A percentile compares a stretch with the other conserved stretches of the same genome.
These are phyloP conservation scores for Xanthoconium stramineum DNA, from an alignment of 768 basidiomycete genomes.

Conservation along the genomic window DNA sequence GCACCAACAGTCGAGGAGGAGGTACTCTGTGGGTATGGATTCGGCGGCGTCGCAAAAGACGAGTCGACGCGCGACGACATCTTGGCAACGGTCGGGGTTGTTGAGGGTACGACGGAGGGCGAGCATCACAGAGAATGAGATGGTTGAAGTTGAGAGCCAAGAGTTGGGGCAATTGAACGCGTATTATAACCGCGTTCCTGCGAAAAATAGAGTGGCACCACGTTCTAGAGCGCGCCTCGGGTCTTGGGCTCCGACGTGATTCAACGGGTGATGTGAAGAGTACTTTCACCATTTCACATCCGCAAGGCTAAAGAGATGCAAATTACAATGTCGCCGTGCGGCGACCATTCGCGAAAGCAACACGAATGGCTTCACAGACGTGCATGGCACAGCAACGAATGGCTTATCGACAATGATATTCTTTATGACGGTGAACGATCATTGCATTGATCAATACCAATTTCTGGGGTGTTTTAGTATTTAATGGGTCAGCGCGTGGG, in stretches of 20 bases:
- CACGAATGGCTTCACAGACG: too few species aligned
- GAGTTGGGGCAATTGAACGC: neutral
- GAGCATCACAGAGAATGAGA: constrained; percentile 4
- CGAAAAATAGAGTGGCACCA: neutral
- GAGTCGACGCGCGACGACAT: constrained; percentile 15
- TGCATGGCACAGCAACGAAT: too few species aligned
- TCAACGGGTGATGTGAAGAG: neutral
- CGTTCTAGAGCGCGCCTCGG: neutral
- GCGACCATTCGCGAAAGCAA: too few species aligned
- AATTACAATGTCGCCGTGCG: too few species aligned
- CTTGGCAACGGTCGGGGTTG: constrained; percentile 1
- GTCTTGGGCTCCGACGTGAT: neutral
- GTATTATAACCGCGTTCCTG: too few species aligned
- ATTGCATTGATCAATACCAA: too few species aligned
- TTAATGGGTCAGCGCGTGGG: too few species aligned
- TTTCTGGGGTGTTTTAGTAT: too few species aligned
- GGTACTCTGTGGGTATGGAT: constrained; percentile 3
- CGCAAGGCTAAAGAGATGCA: neutral
- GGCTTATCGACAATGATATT: too few species aligned
- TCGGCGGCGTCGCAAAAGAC: constrained; percentile 8
- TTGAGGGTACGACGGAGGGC: constrained; percentile 8
- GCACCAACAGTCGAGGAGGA: constrained; percentile 6
- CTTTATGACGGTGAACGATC: too few species aligned
- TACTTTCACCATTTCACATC: neutral
- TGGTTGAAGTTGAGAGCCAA: neutral